Evolutionary conservation across 331 rosid genomes (phyloP), one percentile per base, ranked within the genome.

Genomic region (Malus hybrid): DNA sequence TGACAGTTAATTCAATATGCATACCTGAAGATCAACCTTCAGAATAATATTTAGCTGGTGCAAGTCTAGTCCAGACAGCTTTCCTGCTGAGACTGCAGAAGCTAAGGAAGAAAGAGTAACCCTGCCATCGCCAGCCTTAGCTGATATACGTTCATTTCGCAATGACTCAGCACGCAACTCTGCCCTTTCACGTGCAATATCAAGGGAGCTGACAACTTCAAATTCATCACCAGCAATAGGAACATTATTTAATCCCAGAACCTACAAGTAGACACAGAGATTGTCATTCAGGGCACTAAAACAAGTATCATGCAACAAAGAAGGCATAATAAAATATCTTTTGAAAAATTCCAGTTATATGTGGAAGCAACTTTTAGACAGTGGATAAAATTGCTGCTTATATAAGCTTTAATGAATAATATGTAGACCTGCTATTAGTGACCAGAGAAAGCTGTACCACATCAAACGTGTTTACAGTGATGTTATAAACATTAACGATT

Each of bases 21-120:
- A 83, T 90, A 95, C 99, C 99, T 95, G 97, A 88, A 92, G 89
- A 81, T 95, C 97, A 85, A 95, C 99, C 84, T 95, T 95, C 92
- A 95, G 81, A 72, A 95, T 81, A 27, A 95, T 72, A 86, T 92
- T 95, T 64, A 95, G 87, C 81, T 95, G 97, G 86, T 95, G 99
- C 87, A 95, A 88, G 86, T 95, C 99, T 74, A 95, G 32, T 63
- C 99, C 99, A 78, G 97, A 73, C 72, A 85, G 90, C 89, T 84
- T 90, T 76, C 96, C 91, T 19, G 93, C 66, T 36, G 97, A 89
- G 77, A 95, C 93, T 61, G 99, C 99, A 50, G 99, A 92, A 79
- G 99, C 99, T 77, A 92, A 90, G 67, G 97, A 95, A 77, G 97
- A 95, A 77, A 95, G 99, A 29, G 99, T 95, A 76, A 95, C 69